Evolutionary conservation across 2,329 filamentous ascomycete species (phyloP).

Genomic region (Tolypocladium tropicale): DNA sequence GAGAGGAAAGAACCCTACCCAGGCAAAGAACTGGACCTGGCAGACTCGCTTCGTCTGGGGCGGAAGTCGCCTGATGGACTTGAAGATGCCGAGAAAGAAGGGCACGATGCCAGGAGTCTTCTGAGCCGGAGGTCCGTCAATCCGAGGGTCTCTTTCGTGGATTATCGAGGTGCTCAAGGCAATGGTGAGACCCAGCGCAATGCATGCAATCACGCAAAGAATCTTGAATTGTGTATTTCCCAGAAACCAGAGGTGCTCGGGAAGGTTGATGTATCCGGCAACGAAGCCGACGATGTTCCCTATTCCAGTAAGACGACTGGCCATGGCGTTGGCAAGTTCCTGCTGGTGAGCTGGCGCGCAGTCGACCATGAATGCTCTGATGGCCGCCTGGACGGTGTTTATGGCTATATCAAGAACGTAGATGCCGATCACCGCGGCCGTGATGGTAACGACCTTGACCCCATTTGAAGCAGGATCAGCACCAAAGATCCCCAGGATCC

Average conservation of each 20-base stretch:
- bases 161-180: constrained; percentile 59
- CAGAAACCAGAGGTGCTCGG: constrained; percentile 64
- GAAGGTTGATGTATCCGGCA: constrained; percentile 74
- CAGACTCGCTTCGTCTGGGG: constrained; percentile 77
- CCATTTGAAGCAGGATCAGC: constrained; percentile 53
- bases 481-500: constrained; percentile 60
- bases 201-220: constrained; percentile 73
- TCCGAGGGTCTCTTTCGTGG: constrained; percentile 68
- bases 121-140: constrained; percentile 52
- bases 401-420: constrained; percentile 91
- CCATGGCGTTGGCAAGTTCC: constrained; percentile 89
- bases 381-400: constrained; percentile 91
- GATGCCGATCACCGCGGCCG: constrained; percentile 74
- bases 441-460: constrained; percentile 57
- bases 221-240: constrained; percentile 89
- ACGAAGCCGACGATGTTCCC: constrained; percentile 89
- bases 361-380: constrained; percentile 88
- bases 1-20: constrained; percentile 94
- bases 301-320: constrained; percentile 72
- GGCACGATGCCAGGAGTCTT: constrained; percentile 56
- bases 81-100: constrained; percentile 73
- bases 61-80: constrained; percentile 67
- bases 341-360: constrained; percentile 89
- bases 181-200: constrained; percentile 61
- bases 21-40: constrained; percentile 72